Evolutionary conservation across 169 alveolate genomes (phyloP), one percentile per base, ranked within the genome.

Genomic region (Toxoplasma gondii): DNA sequence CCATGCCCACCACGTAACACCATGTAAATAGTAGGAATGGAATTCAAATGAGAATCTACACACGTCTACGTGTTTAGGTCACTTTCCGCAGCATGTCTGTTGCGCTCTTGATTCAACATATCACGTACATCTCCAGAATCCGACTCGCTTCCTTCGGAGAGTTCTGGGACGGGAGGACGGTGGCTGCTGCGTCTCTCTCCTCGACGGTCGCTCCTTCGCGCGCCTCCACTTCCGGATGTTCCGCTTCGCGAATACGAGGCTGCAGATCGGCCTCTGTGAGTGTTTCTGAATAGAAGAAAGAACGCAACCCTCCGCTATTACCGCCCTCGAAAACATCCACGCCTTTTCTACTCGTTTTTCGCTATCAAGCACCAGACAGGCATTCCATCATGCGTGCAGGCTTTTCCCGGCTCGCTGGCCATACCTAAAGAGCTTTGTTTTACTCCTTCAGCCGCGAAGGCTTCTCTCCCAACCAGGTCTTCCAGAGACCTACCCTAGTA

Each of bases 161-260:
- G n/a, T 1, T 78, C 86, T 12, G 86, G 86, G 22, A n/a, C 44
- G n/a, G 86, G 44, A 41, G 86, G 44, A 1, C 45, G 39, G 44
- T n/a, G 86, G 43, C 45, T 31, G 45, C 86, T 78, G 86, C 86
- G 86, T 45, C 86, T 19, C 22, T 78, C 86, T 31, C 5, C 39
- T 41, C 86, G 86, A 12, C 86, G 86, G 49, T 78, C 86, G 86
- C 43, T 78, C 86, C 86, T 19, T 2, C 86, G 39, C 31, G 49
- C 39, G 86, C 86, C 86, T 41, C 86, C 86, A 17, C 86, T 34
- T 69, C 43, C 39, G 29, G 86, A 78, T 1, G 45, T 19, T n/a
- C 49, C 86, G 45, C 49, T 10, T n/a, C 86, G 86, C 45, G n/a
- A 22, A 31, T 1, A 27, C 7, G 74, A 64, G 29, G 74, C 29